phyloP scores from a whole-genome alignment of 495 filamentous ascomycete genomes.

The Penicillium samsonianum region DNA sequence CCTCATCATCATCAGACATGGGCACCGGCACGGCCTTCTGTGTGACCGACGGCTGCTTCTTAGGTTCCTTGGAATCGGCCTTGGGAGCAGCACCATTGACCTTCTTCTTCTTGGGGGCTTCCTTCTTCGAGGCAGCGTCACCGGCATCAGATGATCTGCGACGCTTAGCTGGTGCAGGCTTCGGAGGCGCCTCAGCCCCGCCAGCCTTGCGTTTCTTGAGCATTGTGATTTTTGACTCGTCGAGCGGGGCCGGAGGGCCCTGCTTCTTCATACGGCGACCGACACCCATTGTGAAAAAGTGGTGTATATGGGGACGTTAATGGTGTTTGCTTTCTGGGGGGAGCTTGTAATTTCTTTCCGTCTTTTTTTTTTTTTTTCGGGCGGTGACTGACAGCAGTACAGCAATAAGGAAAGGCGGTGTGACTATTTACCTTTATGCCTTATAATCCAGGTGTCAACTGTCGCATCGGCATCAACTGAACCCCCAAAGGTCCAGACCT shows the following conservation, averaged over 20 bases:
- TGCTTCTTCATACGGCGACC: slow-evolving; percentile 95
- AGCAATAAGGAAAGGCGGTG: slow-evolving; percentile 34
- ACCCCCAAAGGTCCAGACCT: not conserved
- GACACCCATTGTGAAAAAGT: slow-evolving; percentile 68
- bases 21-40: slow-evolving; percentile 44
- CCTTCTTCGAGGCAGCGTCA: slow-evolving; percentile 33
- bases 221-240: slow-evolving; percentile 74
- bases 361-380: slow-evolving; percentile 36
- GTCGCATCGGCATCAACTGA: not conserved
- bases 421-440: slow-evolving; percentile 1
- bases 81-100: slow-evolving; percentile 6
- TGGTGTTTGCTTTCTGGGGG: slow-evolving; percentile 12
- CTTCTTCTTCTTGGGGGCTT: slow-evolving; percentile 14
- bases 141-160: slow-evolving; percentile 54
- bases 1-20: slow-evolving; percentile 50
- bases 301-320: slow-evolving; percentile 24
- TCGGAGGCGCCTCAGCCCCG: slow-evolving; percentile 43
- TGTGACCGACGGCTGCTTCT: slow-evolving; percentile 39
- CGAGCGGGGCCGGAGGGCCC: slow-evolving; percentile 77
- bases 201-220: slow-evolving; percentile 76
- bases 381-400: slow-evolving; percentile 40
- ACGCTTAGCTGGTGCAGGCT: slow-evolving; percentile 58
- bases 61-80: slow-evolving; percentile 25
- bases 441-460: slow-evolving; percentile 7
- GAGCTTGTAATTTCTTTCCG: slow-evolving; percentile 30